A percentile compares a stretch with the other conserved stretches of the same genome.
phyloP scores from a whole-genome alignment of 176 grass and related monocot genomes.

The Urochloa ruziziensis region DNA sequence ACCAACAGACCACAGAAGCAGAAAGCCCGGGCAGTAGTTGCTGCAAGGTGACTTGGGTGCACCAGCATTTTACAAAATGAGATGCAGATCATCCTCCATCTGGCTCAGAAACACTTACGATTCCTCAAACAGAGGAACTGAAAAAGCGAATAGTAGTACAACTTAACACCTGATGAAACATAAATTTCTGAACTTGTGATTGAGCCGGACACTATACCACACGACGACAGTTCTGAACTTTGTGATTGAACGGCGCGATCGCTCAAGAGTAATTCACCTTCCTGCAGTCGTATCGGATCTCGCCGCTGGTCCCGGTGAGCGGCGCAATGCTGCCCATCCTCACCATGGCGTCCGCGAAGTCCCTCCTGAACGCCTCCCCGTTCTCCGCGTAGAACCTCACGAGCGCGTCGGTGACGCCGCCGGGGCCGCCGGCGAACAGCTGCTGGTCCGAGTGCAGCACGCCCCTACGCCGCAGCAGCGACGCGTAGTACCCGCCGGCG shows the following conservation, averaged over 20 bases:
- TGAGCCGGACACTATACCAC: not conserved
- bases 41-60: not conserved
- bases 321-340: constrained; percentile 61
- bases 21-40: not conserved
- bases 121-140: not conserved
- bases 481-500: constrained; percentile 50
- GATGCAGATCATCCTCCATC: not conserved
- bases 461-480: constrained; percentile 44
- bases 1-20: too few relatives aligned
- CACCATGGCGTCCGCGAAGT: constrained; percentile 76
- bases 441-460: constrained; percentile 86
- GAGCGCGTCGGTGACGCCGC: constrained; percentile 48
- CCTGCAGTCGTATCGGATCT: constrained; percentile 65
- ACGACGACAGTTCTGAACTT: too few relatives aligned
- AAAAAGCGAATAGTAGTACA: not conserved
- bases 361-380: constrained; percentile 50
- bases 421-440: constrained; percentile 65
- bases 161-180: not conserved
- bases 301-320: constrained; percentile 54
- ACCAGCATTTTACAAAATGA: not conserved
- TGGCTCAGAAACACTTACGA: too few relatives aligned
- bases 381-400: constrained; percentile 62
- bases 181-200: not conserved
- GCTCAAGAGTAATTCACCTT: too few relatives aligned
- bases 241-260: too few relatives aligned